A percentile compares a stretch with the other conserved stretches of the same genome.
Conservation (phyloP, 306 rosid genomes). For the Albizia julibrissin region DNA sequence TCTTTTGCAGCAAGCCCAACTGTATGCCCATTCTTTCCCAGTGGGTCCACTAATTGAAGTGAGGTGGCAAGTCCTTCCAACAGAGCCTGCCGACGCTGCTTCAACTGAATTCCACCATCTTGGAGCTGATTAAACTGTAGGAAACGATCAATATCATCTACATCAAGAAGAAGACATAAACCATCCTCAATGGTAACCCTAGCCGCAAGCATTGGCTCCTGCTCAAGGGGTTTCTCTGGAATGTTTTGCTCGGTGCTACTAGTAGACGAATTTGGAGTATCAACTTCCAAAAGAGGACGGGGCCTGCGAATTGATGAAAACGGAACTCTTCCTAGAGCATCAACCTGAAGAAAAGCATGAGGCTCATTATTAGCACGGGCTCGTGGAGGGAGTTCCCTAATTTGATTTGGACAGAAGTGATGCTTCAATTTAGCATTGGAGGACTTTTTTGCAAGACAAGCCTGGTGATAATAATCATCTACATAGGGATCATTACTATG, state of each 20-base stretch:
- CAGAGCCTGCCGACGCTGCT: conserved; percentile 65
- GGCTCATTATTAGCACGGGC: conserved; percentile 83
- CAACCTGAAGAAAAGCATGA: conserved; percentile 99
- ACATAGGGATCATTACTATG: conserved; percentile 98
- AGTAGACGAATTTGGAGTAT: conserved; percentile 64
- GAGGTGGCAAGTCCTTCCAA: conserved; percentile 83
- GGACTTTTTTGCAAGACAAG: conserved; percentile 81
- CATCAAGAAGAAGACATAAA: conserved; percentile 90
- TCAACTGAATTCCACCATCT: conserved; percentile 71
- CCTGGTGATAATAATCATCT: conserved; percentile 96
- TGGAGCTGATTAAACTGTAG: conserved; percentile 84
- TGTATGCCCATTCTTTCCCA: conserved; percentile 65
- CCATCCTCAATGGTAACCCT: conserved; percentile 95
- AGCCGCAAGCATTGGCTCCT: conserved; percentile 96
- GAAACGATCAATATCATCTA: conserved; percentile 94
- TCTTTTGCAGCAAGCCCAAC: conserved; percentile 78
- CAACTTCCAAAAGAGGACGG: conserved; percentile 98
- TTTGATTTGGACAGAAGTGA: conserved; percentile 85
- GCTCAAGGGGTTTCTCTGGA: conserved; percentile 91
- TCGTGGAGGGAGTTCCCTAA: conserved; percentile 82
- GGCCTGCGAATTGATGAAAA: conserved; percentile 99
- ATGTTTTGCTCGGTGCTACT: conserved; percentile 64
- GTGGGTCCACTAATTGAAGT: conserved; percentile 89
- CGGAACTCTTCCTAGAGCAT: conserved; percentile 98
- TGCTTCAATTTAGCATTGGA: conserved; percentile 80